phyloP scores from a whole-genome alignment of 2,329 filamentous ascomycete species.

The Rhytidhysteron rufulum region DNA sequence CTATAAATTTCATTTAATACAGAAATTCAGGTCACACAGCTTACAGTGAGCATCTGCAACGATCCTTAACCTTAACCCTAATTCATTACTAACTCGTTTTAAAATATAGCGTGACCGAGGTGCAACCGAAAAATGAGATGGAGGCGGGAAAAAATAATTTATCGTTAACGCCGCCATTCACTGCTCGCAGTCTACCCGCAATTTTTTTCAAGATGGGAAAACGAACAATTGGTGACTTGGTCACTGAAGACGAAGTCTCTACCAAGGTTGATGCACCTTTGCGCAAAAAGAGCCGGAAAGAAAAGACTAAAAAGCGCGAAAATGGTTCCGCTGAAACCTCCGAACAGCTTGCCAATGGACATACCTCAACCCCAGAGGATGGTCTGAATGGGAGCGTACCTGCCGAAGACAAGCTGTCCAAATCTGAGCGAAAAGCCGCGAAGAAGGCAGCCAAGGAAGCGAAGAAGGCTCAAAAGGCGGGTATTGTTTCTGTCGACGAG shows the following conservation, averaged over 20 bases:
- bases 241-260: conserved; percentile 20
- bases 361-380: conserved; percentile 15
- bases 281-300: conserved; percentile 37
- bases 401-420: conserved; percentile 28
- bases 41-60: too few species aligned
- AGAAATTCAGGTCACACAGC: too few species aligned
- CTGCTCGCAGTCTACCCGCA: too few species aligned
- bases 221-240: conserved; percentile 30
- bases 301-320: conserved; percentile 23
- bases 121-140: too few species aligned
- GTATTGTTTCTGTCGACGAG: background rate
- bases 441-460: conserved; percentile 37
- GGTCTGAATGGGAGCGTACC: conserved; percentile 15
- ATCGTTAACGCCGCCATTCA: too few species aligned
- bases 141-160: too few species aligned
- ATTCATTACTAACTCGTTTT: too few species aligned
- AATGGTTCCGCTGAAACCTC: conserved; percentile 11
- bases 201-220: conserved; percentile 31
- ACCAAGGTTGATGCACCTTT: conserved; percentile 18
- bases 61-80: too few species aligned
- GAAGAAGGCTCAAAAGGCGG: conserved; percentile 20
- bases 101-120: too few species aligned
- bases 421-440: conserved; percentile 41
- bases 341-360: conserved; percentile 8
- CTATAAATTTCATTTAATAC: too few species aligned